A percentile compares a stretch with the other conserved stretches of the same genome.
These are phyloP conservation scores for Papiliotrema nemorosa DNA, from an alignment of 1,284 basidiomycete genomes.

Conservation along the genomic window DNA sequence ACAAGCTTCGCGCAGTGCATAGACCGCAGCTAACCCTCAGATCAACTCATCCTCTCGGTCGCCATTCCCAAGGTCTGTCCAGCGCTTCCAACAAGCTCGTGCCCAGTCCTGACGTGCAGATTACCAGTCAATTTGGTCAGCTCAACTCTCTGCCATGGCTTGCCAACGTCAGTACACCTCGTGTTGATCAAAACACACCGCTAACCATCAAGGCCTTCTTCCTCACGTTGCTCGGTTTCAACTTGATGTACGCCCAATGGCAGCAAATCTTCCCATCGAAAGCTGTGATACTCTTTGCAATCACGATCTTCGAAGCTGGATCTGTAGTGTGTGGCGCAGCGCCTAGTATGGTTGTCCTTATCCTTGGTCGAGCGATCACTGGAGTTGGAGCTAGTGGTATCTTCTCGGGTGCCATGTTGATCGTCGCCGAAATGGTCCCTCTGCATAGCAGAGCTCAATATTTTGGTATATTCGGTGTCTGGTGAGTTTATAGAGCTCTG, in stretches of 20 bases:
- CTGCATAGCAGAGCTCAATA: slow-evolving; percentile 40
- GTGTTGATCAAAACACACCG: too few species aligned
- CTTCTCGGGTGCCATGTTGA: slow-evolving; percentile 47
- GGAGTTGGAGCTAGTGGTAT: slow-evolving; percentile 55
- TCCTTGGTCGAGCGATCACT: slow-evolving; percentile 54
- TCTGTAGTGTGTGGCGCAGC: slow-evolving; percentile 57
- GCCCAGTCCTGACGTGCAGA: slow-evolving; percentile 38
- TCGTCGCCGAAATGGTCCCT: slow-evolving; percentile 39
- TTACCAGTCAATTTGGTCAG: slow-evolving; percentile 15
- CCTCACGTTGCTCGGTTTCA: slow-evolving; percentile 48
- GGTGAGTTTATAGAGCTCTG: slow-evolving; percentile 16
- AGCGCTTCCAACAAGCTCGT: too few species aligned
- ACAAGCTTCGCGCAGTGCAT: neutral
- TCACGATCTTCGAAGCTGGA: slow-evolving; percentile 54
- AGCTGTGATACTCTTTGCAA: slow-evolving; percentile 49
- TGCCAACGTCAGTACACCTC: slow-evolving; percentile 1
- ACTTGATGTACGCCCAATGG: slow-evolving; percentile 49
- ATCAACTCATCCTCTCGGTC: slow-evolving; percentile 52
- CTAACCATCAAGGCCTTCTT: slow-evolving; percentile 12
- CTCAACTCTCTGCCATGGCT: slow-evolving; percentile 44
- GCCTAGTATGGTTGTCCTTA: slow-evolving; percentile 50
- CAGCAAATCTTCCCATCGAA: slow-evolving; percentile 49
- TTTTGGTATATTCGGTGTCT: slow-evolving; percentile 36
- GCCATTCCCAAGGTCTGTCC: too few species aligned
- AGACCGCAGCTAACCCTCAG: slow-evolving; percentile 35